These are phyloP conservation scores for Lepiota subincarnata DNA, from an alignment of 768 basidiomycete species.

Conservation along the genomic window DNA sequence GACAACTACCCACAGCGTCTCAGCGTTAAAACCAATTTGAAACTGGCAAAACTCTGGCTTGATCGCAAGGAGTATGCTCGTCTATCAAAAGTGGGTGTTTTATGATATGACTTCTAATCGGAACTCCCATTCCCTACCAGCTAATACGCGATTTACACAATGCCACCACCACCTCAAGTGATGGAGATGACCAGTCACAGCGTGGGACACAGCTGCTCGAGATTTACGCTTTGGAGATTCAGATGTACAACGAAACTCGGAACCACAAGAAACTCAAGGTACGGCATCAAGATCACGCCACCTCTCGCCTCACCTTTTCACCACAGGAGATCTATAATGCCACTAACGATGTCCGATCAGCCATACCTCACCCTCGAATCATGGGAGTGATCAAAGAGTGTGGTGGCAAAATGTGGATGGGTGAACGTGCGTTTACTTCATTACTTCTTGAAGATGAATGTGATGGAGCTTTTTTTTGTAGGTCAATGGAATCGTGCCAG, in stretches of 20 bases:
- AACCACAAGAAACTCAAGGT: constrained; percentile 97
- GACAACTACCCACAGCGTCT: constrained; percentile 56
- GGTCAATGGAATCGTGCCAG: constrained; percentile 97
- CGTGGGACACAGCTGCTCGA: constrained; percentile 92
- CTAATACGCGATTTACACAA: constrained; percentile 73
- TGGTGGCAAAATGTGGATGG: constrained; percentile 99
- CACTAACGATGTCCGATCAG: constrained; percentile 85
- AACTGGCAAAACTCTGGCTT: constrained; percentile 95
- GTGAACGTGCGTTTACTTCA: constrained; percentile 60
- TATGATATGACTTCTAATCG: background rate
- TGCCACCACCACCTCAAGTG: constrained; percentile 55
- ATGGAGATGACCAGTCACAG: constrained; percentile 83
- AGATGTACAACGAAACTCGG: constrained; percentile 97
- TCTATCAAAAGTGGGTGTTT: constrained; percentile 61
- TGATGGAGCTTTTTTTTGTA: constrained; percentile 24
- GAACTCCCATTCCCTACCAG: constrained; percentile 30
- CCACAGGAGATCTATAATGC: constrained; percentile 95
- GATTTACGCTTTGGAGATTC: constrained; percentile 97
- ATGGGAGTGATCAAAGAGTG: constrained; percentile 99
- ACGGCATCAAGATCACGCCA: background rate
- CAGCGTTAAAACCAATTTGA: constrained; percentile 93
- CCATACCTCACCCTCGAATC: constrained; percentile 96
- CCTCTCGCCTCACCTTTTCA: background rate
- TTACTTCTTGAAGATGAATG: background rate
- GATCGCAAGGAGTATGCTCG: constrained; percentile 89